Evolutionary conservation across 75 land plant species (phyloP).

Genomic region (Cryptomeria japonica): DNA sequence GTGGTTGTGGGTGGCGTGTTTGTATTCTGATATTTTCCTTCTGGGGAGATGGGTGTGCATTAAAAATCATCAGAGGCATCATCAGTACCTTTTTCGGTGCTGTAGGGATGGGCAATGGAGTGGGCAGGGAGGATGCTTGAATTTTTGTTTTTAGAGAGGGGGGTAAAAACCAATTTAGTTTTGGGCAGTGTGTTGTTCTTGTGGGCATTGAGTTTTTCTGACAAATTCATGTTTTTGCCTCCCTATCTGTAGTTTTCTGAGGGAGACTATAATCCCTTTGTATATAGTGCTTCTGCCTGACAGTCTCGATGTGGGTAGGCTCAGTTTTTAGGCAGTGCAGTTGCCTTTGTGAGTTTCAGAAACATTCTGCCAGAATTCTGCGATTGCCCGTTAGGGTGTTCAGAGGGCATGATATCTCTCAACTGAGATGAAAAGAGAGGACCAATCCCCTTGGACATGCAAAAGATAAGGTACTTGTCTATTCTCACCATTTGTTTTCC

Average conservation of each 20-base stretch:
- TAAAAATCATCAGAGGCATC: not conserved
- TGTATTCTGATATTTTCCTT: not conserved
- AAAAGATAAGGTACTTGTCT: slow-evolving; percentile 9
- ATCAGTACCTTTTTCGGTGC: not conserved
- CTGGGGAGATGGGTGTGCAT: not conserved
- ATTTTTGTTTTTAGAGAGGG: not conserved
- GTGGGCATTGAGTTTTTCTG: not conserved
- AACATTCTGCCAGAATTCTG: not conserved
- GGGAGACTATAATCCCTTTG: not conserved
- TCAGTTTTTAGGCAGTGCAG: not conserved
- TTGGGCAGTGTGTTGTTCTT: not conserved
- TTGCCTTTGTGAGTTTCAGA: not conserved
- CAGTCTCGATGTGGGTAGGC: slow-evolving; percentile 1
- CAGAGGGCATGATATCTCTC: not conserved
- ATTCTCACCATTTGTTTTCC: not conserved
- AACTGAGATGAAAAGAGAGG: not conserved
- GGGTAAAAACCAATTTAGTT: not conserved
- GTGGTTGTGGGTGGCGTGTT: not conserved
- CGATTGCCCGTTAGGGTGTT: not conserved
- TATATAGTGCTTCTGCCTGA: not conserved
- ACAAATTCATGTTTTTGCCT: not conserved
- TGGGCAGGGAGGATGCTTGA: not conserved
- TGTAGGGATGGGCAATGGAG: not conserved
- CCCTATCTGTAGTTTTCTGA: not conserved
- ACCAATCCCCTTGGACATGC: not conserved